These are phyloP conservation scores for Crotalaria pallida DNA, from an alignment of 306 rosid genomes.

Conservation along the genomic window DNA sequence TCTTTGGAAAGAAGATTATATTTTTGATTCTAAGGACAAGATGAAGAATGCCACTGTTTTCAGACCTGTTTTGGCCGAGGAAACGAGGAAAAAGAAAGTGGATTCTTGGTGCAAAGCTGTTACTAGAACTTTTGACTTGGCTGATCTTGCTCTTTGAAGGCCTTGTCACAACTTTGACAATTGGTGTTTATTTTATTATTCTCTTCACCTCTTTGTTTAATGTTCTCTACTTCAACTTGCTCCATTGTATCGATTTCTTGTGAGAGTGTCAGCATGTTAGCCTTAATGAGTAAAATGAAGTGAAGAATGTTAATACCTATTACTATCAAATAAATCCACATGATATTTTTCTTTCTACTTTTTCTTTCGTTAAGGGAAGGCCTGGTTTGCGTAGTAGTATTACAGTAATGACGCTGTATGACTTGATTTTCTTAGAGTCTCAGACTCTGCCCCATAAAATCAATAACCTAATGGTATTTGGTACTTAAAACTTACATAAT, in stretches of 20 bases:
- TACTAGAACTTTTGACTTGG: slow-evolving; percentile 72
- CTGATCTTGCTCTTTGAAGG: slow-evolving; percentile 63
- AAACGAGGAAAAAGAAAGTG: slow-evolving; percentile 61
- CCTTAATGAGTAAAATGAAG: not conserved
- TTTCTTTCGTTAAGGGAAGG: not conserved
- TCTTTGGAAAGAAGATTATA: slow-evolving; percentile 59
- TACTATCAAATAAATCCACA: not conserved
- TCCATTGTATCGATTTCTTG: too few relatives aligned
- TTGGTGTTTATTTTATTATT: not conserved
- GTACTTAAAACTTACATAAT: not conserved
- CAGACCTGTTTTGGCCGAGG: slow-evolving; percentile 40
- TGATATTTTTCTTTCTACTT: not conserved
- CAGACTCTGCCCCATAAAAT: not conserved
- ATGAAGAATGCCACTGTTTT: slow-evolving; percentile 37
- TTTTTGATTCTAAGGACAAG: slow-evolving; percentile 44
- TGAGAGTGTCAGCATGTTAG: not conserved
- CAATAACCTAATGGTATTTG: not conserved
- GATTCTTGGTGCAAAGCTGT: slow-evolving; percentile 86
- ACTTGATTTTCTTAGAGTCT: not conserved
- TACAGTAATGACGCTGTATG: not conserved
- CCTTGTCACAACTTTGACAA: not conserved
- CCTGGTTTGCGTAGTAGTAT: not conserved
- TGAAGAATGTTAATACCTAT: not conserved
- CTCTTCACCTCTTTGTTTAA: too few relatives aligned
- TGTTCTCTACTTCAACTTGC: too few relatives aligned